Conservation (phyloP, 768 basidiomycete species). For the Suillus placidus region DNA sequence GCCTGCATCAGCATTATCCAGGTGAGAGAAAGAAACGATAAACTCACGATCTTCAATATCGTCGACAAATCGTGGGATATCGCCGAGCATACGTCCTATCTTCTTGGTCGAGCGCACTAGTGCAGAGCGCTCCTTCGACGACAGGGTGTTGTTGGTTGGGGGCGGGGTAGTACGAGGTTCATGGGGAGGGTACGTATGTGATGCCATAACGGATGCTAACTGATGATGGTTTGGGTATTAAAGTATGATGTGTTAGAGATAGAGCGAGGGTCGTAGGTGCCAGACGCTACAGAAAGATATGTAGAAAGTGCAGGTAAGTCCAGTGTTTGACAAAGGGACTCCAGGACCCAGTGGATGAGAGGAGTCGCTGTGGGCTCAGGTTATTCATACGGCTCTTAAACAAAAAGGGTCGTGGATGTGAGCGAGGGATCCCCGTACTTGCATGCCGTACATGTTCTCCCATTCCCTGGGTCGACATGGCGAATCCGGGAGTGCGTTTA, state of each 20-base stretch:
- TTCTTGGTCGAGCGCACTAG: constrained; percentile 62
- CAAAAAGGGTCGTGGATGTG: constrained; percentile 7
- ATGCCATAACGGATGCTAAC: constrained; percentile 9
- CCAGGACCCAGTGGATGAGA: constrained; percentile 22
- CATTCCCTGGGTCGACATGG: neutral
- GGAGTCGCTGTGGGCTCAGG: constrained; percentile 4
- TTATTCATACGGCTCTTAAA: constrained; percentile 18
- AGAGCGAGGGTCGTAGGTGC: constrained; percentile 22
- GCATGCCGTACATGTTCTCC: neutral
- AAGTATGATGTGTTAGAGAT: constrained; percentile 7
- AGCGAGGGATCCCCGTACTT: neutral
- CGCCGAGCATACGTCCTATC: constrained; percentile 59
- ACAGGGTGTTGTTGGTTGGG: constrained; percentile 60
- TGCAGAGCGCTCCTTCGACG: constrained; percentile 52
- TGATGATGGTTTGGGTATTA: constrained; percentile 13
- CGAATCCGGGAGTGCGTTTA: constrained; percentile 7
- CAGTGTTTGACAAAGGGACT: constrained; percentile 11
- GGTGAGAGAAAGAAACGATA: neutral
- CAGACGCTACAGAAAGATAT: constrained; percentile 24
- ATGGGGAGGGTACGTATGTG: constrained; percentile 16
- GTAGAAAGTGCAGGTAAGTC: constrained; percentile 9
- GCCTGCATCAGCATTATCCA: neutral
- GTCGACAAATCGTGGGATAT: constrained; percentile 61
- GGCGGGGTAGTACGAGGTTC: constrained; percentile 48
- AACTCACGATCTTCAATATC: constrained; percentile 13